Conservation (phyloP, 352 stramenopile genomes). For the Phytophthora tentaculata region DNA sequence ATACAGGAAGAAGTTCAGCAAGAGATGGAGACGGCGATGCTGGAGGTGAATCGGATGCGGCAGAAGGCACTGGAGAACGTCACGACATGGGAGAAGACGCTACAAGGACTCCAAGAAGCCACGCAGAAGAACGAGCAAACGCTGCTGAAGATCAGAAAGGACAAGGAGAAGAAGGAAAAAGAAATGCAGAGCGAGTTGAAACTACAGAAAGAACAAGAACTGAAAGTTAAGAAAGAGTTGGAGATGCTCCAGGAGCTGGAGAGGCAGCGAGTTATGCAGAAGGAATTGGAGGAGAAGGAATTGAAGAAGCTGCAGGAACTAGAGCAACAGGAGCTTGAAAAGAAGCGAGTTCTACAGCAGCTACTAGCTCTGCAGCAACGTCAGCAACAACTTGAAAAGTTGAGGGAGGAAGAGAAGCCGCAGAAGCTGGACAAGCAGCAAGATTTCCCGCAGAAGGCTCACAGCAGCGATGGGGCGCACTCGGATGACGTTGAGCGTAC, state of each 20-base stretch:
- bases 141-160: conserved; percentile 8
- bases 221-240: conserved; percentile 7
- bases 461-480: background rate
- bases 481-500: conserved; percentile 1
- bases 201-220: conserved; percentile 3
- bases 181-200: conserved; percentile 8
- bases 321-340: conserved; percentile 9
- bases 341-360: conserved; percentile 7
- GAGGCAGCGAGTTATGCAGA: conserved; percentile 6
- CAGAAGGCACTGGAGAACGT: conserved; percentile 19
- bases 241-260: conserved; percentile 22
- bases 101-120: conserved; percentile 18
- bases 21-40: conserved; percentile 17
- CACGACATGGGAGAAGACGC: conserved; percentile 28
- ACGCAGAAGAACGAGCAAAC: conserved; percentile 29
- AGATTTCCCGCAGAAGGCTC: background rate
- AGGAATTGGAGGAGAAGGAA: conserved; percentile 15
- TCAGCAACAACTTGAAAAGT: too few relatives aligned
- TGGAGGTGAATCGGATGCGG: conserved; percentile 9
- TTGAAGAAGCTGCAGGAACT: conserved; percentile 6
- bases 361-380: too few relatives aligned
- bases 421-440: conserved; percentile 5
- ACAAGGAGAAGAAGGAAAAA: conserved; percentile 8
- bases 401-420: conserved; percentile 11
- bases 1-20: conserved; percentile 16